These are phyloP conservation scores for Cladosporium halotolerans DNA, from an alignment of 2,329 filamentous ascomycete genomes.

Conservation along the genomic window DNA sequence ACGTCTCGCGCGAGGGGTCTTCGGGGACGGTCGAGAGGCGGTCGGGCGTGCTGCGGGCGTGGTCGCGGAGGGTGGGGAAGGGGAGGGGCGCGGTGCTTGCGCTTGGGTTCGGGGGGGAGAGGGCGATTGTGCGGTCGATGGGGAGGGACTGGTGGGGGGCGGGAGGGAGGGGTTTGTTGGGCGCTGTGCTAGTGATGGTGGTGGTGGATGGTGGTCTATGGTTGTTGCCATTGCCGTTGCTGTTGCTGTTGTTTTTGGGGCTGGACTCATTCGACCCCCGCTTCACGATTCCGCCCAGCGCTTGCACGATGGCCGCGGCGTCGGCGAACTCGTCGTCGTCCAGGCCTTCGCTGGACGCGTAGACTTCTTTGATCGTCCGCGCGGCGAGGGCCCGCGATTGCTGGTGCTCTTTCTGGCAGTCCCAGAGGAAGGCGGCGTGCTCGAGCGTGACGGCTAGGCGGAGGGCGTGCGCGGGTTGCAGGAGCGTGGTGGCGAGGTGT, in stretches of 20 bases:
- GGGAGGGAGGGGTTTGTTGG: not conserved
- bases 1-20: slow-evolving; percentile 16
- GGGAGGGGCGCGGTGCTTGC: slow-evolving; percentile 1
- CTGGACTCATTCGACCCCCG: slow-evolving; percentile 45
- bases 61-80: not conserved
- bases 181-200: slow-evolving; percentile 7
- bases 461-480: slow-evolving; percentile 84
- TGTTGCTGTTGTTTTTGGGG: slow-evolving; percentile 1
- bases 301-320: slow-evolving; percentile 78
- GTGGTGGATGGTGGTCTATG: not conserved
- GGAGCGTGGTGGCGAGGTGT: slow-evolving; percentile 63
- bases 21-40: slow-evolving; percentile 29
- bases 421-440: slow-evolving; percentile 87
- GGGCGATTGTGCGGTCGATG: slow-evolving; percentile 29
- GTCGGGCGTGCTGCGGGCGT: slow-evolving; percentile 20
- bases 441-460: slow-evolving; percentile 87
- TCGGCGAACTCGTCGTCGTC: slow-evolving; percentile 94
- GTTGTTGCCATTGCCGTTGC: not conserved
- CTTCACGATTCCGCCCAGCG: slow-evolving; percentile 84
- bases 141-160: not conserved
- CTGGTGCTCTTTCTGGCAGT: slow-evolving; percentile 78
- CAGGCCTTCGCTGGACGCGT: slow-evolving; percentile 85
- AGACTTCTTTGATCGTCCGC: slow-evolving; percentile 81
- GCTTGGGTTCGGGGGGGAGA: slow-evolving; percentile 21
- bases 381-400: slow-evolving; percentile 71